These are phyloP conservation scores for Blastobotrys attinorum DNA, from an alignment of 805 yeast species.

Conservation along the genomic window DNA sequence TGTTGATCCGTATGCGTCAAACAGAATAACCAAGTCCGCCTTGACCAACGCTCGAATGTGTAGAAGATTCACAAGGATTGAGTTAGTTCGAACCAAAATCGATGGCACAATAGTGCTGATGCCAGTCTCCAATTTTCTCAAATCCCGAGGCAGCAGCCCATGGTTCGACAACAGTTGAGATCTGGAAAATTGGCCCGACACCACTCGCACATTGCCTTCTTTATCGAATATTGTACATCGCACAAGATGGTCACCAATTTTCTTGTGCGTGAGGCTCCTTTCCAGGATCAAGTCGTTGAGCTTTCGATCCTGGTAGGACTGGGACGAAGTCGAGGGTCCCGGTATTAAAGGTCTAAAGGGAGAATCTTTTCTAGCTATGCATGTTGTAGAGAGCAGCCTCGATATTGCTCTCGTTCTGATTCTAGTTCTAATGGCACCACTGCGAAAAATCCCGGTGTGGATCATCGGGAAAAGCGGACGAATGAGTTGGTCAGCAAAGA, in stretches of 20 bases:
- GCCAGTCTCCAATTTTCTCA: constrained; percentile 79
- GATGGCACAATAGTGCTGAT: constrained; percentile 82
- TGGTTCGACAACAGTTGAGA: constrained; percentile 64
- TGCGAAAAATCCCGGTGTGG: too few relatives aligned
- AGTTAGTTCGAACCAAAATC: constrained; percentile 67
- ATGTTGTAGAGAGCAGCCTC: too few relatives aligned
- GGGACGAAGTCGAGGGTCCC: too few relatives aligned
- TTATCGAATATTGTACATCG: constrained; percentile 76
- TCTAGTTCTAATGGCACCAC: too few relatives aligned
- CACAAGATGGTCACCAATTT: constrained; percentile 34
- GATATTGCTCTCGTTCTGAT: too few relatives aligned
- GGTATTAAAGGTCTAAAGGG: too few relatives aligned
- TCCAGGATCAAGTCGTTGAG: constrained; percentile 18
- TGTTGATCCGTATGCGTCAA: constrained; percentile 63
- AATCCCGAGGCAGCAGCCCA: constrained; percentile 79
- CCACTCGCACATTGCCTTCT: constrained; percentile 59
- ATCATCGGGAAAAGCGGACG: too few relatives aligned
- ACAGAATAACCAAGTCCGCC: constrained; percentile 68
- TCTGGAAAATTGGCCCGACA: constrained; percentile 67
- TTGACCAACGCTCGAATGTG: constrained; percentile 89
- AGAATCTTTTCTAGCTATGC: too few relatives aligned
- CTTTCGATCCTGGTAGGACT: neutral
- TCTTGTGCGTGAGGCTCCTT: constrained; percentile 14
- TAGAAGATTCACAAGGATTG: constrained; percentile 73
- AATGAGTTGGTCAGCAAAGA: too few relatives aligned